These are phyloP conservation scores for Coelastrella sp. DNA, from an alignment of 139 green algal species.

Conservation along the genomic window DNA sequence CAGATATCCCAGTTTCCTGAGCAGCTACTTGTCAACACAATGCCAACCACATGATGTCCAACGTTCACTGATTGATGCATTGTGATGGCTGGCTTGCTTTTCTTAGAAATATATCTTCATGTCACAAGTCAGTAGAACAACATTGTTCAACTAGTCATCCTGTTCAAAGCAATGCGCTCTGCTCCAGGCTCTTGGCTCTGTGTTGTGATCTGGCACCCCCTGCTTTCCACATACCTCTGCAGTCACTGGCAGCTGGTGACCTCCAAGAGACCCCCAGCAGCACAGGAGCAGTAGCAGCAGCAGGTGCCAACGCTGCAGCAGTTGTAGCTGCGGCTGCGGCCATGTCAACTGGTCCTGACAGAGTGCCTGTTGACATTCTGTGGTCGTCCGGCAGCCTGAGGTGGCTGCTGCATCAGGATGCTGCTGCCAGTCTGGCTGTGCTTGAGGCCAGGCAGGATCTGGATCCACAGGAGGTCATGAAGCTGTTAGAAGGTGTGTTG, in stretches of 20 bases:
- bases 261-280: conserved; percentile 30
- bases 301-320: conserved; percentile 8
- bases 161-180: too few species aligned
- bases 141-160: too few species aligned
- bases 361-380: conserved; percentile 45
- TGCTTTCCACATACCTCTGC: background rate
- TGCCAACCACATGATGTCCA: too few species aligned
- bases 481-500: conserved; percentile 20
- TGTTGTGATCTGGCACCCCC: background rate
- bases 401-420: conserved; percentile 58
- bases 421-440: conserved; percentile 46
- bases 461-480: background rate
- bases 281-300: conserved; percentile 32
- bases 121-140: too few species aligned
- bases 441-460: conserved; percentile 48
- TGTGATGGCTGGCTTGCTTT: too few species aligned
- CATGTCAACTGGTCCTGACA: conserved; percentile 2
- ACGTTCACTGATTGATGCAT: too few species aligned
- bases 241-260: conserved; percentile 49
- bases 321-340: conserved; percentile 23
- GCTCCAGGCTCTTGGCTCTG: too few species aligned
- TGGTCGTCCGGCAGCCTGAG: conserved; percentile 39
- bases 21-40: too few species aligned
- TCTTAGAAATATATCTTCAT: too few species aligned
- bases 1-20: too few species aligned